Evolutionary conservation across 2,329 filamentous ascomycete genomes (phyloP), one percentile per base, ranked within the genome.

Genomic region (Cercospora sojina): DNA sequence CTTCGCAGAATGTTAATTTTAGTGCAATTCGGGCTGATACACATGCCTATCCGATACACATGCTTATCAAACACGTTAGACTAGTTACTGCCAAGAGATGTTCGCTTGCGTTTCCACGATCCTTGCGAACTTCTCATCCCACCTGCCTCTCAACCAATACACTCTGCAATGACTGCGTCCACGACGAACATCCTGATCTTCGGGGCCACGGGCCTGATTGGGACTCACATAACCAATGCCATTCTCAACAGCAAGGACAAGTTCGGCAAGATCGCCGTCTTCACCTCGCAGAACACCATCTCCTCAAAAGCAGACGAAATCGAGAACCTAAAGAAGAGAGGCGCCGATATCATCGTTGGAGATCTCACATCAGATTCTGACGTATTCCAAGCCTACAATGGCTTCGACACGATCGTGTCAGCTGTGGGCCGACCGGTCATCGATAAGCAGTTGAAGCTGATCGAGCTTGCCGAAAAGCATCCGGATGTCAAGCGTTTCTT

Each of bases 361-460:
- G 81, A 88, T 72, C 72, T 88, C 5, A 79, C 79, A 2, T 83
- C 82, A 25, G 81, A 84, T 25, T 74, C 79, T 10, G 85, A 87
- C 62, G 79, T 90, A 2, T 76, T 79, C 18, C 80, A 81, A n/a
- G 87, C 88, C 2, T 90, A 86, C 70, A 70, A 69, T 16, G 83
- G 79, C 58, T 84, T 88, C 71, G 87, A 91, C 75, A 91, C 88
- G 0, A 81, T 91, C 49, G 79, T 91, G 58, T 89, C 85, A 20
- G 86, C 86, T 1, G 81, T 91, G 1, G 90, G 90, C 2, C 83
- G 89, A 59, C 83, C 82, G n/a, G 86, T 84, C 0, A 84, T 92
- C 16, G 81, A 83, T 23, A 77, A 83, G 8, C 89, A 91, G 72
- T 84, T 88, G 64, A 79, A 83, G 3, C 82, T 91, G n/a, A 83